These are phyloP conservation scores for Allomyces javanicus DNA, from an alignment of 192 early-diverging fungal genomes.

Conservation along the genomic window DNA sequence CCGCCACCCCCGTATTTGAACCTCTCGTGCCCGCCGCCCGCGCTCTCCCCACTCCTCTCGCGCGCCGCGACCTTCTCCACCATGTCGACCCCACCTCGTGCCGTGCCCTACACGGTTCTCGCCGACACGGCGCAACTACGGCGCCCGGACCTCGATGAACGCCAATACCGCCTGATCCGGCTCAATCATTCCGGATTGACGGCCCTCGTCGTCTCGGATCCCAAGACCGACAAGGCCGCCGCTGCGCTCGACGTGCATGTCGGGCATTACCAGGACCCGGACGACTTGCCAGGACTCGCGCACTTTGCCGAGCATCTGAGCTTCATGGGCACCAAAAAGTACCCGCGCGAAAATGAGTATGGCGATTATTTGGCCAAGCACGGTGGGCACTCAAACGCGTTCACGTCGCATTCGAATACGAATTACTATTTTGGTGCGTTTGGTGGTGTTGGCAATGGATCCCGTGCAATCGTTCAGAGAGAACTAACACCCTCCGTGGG, in stretches of 20 bases:
- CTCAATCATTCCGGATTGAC: conserved; percentile 38
- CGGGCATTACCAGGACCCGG: conserved; percentile 56
- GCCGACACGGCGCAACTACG: too few relatives aligned
- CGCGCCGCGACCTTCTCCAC: too few relatives aligned
- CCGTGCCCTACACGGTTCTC: too few relatives aligned
- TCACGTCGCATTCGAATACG: conserved; percentile 55
- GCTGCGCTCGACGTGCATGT: conserved; percentile 68
- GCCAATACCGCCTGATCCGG: conserved; percentile 34
- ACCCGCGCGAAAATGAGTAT: conserved; percentile 70
- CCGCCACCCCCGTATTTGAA: too few relatives aligned
- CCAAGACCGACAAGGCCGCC: conserved; percentile 50
- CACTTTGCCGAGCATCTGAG: conserved; percentile 68
- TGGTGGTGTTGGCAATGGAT: too few relatives aligned
- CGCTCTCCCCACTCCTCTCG: too few relatives aligned
- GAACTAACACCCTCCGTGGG: too few relatives aligned
- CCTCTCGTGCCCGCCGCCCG: too few relatives aligned
- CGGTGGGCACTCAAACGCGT: conserved; percentile 63
- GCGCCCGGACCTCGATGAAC: conserved; percentile 31
- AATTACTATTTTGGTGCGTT: conserved; percentile 53
- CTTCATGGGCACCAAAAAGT: conserved; percentile 48
- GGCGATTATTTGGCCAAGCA: conserved; percentile 48
- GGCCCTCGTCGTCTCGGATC: conserved; percentile 49
- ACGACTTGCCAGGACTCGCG: conserved; percentile 54
- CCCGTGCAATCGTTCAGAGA: too few relatives aligned
- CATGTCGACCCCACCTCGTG: too few relatives aligned